These are phyloP conservation scores for Papiliotrema terrestris DNA, from an alignment of 1,284 basidiomycete species.

Conservation along the genomic window DNA sequence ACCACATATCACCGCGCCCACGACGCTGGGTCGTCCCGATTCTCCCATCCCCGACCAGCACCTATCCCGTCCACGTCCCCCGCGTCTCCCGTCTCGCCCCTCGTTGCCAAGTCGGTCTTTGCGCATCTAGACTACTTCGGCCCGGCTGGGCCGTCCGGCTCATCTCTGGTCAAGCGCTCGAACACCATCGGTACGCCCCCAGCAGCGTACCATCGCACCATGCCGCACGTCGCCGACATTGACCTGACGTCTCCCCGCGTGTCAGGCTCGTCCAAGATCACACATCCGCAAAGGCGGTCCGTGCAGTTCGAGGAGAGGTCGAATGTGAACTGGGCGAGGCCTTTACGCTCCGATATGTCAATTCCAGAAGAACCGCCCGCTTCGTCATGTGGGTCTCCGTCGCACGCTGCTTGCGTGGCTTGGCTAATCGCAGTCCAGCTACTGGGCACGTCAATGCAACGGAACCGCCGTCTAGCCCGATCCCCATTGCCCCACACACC, in stretches of 20 bases:
- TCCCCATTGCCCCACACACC: not conserved
- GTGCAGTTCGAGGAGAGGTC: not conserved
- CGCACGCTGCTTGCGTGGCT: not conserved
- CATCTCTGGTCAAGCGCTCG: not conserved
- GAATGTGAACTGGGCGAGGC: constrained; percentile 4
- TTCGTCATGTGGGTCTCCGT: not conserved
- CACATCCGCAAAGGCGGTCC: not conserved
- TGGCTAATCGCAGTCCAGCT: not conserved
- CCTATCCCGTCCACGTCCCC: no score
- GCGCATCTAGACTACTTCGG: not conserved
- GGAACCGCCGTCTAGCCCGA: not conserved
- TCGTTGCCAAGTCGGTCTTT: not conserved
- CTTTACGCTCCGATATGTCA: not conserved
- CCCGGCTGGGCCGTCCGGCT: not conserved
- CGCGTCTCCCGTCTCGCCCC: not conserved
- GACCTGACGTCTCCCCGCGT: not conserved
- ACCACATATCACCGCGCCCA: no score
- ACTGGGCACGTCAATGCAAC: not conserved
- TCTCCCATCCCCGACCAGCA: no score
- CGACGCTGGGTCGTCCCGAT: no score
- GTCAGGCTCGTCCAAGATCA: not conserved
- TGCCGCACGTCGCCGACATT: not conserved
- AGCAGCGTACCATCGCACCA: not conserved
- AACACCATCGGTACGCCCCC: not conserved
- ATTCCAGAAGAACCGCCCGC: not conserved